Evolutionary conservation across 768 basidiomycete species (phyloP).

Genomic region (Lactarius indigo): DNA sequence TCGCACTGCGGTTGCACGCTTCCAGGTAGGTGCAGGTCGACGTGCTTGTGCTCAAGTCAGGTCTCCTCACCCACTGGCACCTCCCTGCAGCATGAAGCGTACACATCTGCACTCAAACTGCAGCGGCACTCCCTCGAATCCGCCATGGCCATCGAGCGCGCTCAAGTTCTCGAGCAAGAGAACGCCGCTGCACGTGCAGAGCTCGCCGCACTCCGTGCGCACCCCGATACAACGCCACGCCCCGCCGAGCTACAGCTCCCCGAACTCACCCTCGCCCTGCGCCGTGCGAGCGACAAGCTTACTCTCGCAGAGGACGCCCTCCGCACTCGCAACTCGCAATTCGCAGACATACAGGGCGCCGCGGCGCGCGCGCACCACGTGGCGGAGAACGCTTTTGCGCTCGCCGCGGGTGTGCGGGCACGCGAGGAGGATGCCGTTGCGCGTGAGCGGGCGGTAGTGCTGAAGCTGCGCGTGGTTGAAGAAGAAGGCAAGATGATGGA

Average conservation of each 20-base stretch:
- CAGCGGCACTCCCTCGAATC: slow-evolving; percentile 58
- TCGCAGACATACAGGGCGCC: slow-evolving; percentile 44
- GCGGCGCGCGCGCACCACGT: slow-evolving; percentile 39
- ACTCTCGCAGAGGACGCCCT: slow-evolving; percentile 56
- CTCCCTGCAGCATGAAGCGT: slow-evolving; percentile 59
- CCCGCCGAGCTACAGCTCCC: slow-evolving; percentile 39
- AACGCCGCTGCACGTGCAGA: slow-evolving; percentile 57
- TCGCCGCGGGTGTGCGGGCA: slow-evolving; percentile 50
- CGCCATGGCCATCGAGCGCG: slow-evolving; percentile 45
- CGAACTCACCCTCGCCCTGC: slow-evolving; percentile 64
- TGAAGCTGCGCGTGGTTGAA: slow-evolving; percentile 45
- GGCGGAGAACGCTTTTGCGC: slow-evolving; percentile 51
- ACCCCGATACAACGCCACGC: slow-evolving; percentile 44
- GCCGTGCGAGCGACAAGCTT: slow-evolving; percentile 67
- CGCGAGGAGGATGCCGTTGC: slow-evolving; percentile 51
- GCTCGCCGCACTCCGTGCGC: slow-evolving; percentile 48
- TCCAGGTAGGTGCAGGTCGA: slow-evolving; percentile 32
- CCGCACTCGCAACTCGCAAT: slow-evolving; percentile 45
- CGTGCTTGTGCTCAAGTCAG: slow-evolving; percentile 2
- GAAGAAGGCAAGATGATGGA: slow-evolving; percentile 64
- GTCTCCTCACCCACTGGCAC: background rate
- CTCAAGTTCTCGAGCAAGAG: slow-evolving; percentile 52
- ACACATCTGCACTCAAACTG: slow-evolving; percentile 60
- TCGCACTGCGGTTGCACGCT: slow-evolving; percentile 34
- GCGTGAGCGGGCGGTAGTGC: slow-evolving; percentile 48